A percentile compares a stretch with the other conserved stretches of the same genome.
Conservation (phyloP, 148 eudicot species). For the Nyssa sinensis region DNA sequence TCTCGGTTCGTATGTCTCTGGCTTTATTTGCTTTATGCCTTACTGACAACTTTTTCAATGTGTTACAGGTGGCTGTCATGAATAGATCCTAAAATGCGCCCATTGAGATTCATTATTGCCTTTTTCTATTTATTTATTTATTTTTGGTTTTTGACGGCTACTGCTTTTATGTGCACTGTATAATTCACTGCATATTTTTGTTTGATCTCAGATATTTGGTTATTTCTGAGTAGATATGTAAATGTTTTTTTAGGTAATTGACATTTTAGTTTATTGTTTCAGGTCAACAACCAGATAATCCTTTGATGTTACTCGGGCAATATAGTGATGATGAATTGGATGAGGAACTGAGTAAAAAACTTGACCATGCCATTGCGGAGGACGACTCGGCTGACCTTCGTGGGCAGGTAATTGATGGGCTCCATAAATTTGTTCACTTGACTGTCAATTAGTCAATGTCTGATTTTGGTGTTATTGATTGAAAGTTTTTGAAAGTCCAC, state of each 20-base stretch:
- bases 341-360: conserved; percentile 50
- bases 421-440: background rate
- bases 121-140: conserved; percentile 7
- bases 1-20: conserved; percentile 95
- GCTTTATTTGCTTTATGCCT: conserved; percentile 62
- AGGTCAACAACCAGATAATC: conserved; percentile 73
- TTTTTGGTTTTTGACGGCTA: background rate
- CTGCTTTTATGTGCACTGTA: no score
- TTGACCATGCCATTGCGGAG: conserved; percentile 24
- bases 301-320: conserved; percentile 84
- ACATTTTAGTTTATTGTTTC: conserved; percentile 38
- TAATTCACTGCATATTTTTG: background rate
- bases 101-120: conserved; percentile 12
- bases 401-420: conserved; percentile 50
- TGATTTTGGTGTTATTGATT: background rate
- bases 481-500: background rate
- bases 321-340: conserved; percentile 95
- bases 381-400: conserved; percentile 24
- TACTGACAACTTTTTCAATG: conserved; percentile 47
- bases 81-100: conserved; percentile 16
- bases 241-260: conserved; percentile 22
- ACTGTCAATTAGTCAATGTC: background rate
- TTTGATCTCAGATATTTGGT: conserved; percentile 11
- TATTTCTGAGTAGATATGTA: conserved; percentile 17
- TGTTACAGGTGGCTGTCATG: conserved; percentile 61